phyloP scores from a whole-genome alignment of 2,329 filamentous ascomycete species.

The Trichoderma sp. region DNA sequence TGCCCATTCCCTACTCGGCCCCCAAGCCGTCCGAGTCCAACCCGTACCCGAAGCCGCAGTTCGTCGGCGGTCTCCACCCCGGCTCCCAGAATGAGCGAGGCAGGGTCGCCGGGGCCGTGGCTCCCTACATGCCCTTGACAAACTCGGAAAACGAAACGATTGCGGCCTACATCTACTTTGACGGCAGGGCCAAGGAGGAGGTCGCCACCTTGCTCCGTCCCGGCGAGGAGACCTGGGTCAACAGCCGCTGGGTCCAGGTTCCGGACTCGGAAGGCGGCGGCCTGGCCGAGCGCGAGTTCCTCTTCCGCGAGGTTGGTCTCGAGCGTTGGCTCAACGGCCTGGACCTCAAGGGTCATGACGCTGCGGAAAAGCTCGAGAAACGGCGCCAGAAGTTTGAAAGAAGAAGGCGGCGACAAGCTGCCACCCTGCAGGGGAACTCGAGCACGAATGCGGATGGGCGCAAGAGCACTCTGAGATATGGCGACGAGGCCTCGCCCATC shows the following conservation, averaged over 20 bases:
- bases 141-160: constrained; percentile 95
- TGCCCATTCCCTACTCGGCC: constrained; percentile 89
- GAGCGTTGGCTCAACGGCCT: constrained; percentile 96
- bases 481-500: constrained; percentile 73
- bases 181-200: constrained; percentile 92
- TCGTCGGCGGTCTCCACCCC: constrained; percentile 69
- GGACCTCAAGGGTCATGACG: constrained; percentile 90
- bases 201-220: constrained; percentile 90
- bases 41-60: constrained; percentile 78
- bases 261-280: constrained; percentile 89
- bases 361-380: constrained; percentile 85
- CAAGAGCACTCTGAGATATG: constrained; percentile 73
- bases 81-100: constrained; percentile 53
- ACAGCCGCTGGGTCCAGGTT: constrained; percentile 95
- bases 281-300: constrained; percentile 91
- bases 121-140: constrained; percentile 89
- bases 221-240: constrained; percentile 98
- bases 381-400: constrained; percentile 78
- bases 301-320: constrained; percentile 94
- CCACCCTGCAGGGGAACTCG: constrained; percentile 42
- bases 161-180: constrained; percentile 98
- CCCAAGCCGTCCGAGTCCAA: constrained; percentile 77
- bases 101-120: constrained; percentile 60
- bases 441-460: constrained; percentile 43
- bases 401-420: constrained; percentile 65